Conservation (phyloP, 2,329 filamentous ascomycete species). For the Beauveria asiatica region DNA sequence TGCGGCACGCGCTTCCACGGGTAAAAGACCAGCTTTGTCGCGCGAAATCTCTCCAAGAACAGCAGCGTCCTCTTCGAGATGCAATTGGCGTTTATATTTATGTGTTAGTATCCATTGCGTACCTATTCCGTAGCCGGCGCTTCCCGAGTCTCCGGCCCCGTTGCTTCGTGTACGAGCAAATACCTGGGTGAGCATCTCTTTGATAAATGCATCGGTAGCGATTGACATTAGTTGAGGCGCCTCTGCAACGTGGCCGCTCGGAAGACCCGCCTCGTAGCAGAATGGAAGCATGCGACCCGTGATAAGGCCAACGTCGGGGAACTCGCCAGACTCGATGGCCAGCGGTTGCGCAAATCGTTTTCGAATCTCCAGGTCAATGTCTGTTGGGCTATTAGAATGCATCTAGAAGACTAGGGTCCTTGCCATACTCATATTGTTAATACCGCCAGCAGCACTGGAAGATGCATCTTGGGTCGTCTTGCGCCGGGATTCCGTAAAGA, state of each 20-base stretch:
- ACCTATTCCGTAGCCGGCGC: conserved; percentile 54
- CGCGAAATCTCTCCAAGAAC: conserved; percentile 65
- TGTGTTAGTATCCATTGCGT: conserved; percentile 69
- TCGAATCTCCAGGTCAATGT: conserved; percentile 58
- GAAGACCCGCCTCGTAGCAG: conserved; percentile 57
- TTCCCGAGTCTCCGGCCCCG: conserved; percentile 53
- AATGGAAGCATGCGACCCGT: conserved; percentile 59
- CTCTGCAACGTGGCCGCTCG: conserved; percentile 49
- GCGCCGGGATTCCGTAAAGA: conserved; percentile 44
- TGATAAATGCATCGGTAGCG: conserved; percentile 59
- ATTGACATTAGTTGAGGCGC: conserved; percentile 56
- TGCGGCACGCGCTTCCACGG: conserved; percentile 70
- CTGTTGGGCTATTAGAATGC: conserved; percentile 28
- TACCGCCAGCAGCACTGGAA: conserved; percentile 56
- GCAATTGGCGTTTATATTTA: conserved; percentile 66
- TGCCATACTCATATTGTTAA: conserved; percentile 70
- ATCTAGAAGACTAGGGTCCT: background rate
- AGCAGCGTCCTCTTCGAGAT: conserved; percentile 64
- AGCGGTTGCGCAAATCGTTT: conserved; percentile 57
- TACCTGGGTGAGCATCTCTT: conserved; percentile 54
- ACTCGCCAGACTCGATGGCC: conserved; percentile 60
- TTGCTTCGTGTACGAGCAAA: conserved; percentile 59
- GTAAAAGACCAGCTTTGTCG: conserved; percentile 69
- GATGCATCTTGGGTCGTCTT: conserved; percentile 50
- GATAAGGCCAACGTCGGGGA: conserved; percentile 56